Percentiles rank a stretch among this genome's conserved stretches.
phyloP scores from a whole-genome alignment of 192 early-diverging fungal species.

The Mortierella antarctica region DNA sequence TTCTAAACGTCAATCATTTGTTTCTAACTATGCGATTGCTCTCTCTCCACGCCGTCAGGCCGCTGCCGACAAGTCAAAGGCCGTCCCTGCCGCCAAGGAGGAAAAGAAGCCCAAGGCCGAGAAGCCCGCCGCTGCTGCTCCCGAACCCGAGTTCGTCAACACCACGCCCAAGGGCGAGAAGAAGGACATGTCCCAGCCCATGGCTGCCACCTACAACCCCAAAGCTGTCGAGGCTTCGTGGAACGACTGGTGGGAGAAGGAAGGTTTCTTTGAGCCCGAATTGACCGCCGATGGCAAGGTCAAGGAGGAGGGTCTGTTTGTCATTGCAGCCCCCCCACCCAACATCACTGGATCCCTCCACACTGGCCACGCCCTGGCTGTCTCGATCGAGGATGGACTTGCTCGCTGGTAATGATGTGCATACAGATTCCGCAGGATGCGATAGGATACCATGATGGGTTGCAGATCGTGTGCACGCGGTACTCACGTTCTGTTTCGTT shows the following conservation, averaged over 20 bases:
- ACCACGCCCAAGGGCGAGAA: slow-evolving; percentile 90
- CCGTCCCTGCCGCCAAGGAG: slow-evolving; percentile 42
- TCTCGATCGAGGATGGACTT: slow-evolving; percentile 94
- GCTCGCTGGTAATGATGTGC: slow-evolving; percentile 77
- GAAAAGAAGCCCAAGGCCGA: slow-evolving; percentile 47
- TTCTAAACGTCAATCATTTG: not conserved
- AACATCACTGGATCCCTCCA: slow-evolving; percentile 98
- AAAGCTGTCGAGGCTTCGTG: slow-evolving; percentile 92
- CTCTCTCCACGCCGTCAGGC: not conserved
- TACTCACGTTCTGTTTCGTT: slow-evolving; percentile 3
- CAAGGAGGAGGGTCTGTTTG: slow-evolving; percentile 83
- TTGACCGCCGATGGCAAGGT: slow-evolving; percentile 76
- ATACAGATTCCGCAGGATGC: not conserved
- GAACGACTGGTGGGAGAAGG: slow-evolving; percentile 98
- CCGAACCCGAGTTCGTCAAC: slow-evolving; percentile 78
- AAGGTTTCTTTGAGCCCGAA: slow-evolving; percentile 90
- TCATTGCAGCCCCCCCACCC: slow-evolving; percentile 97
- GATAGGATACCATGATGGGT: no score
- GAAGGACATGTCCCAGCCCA: slow-evolving; percentile 76
- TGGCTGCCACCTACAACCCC: slow-evolving; percentile 89
- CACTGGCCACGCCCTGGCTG: slow-evolving; percentile 93
- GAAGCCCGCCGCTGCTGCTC: slow-evolving; percentile 34
- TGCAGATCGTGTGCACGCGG: no score
- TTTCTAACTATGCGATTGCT: not conserved
- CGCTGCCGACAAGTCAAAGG: slow-evolving; percentile 58